phyloP scores from a whole-genome alignment of 139 green algal species.

The Pleodorina starrii region DNA sequence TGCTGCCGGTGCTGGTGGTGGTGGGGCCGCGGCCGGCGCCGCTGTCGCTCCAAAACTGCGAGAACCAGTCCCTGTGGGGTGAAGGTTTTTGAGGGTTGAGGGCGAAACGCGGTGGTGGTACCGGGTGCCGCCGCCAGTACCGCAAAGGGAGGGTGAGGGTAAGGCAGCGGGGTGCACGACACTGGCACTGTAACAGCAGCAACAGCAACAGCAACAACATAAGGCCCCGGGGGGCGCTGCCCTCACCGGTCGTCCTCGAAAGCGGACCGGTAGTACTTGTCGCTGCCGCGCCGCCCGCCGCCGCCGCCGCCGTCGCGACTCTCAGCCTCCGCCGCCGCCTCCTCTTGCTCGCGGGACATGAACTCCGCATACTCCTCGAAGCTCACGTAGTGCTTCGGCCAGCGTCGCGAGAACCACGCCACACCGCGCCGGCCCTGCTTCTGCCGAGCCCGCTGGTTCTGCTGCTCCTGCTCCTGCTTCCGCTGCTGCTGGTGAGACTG shows the following conservation, averaged over 20 bases:
- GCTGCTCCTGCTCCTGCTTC: not conserved
- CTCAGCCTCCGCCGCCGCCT: too few relatives aligned
- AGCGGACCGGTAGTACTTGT: constrained; percentile 12
- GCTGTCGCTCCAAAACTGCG: constrained; percentile 13
- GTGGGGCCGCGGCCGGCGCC: not conserved
- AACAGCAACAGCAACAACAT: too few relatives aligned
- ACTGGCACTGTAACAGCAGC: too few relatives aligned
- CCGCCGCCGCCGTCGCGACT: not conserved
- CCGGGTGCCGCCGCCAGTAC: too few relatives aligned
- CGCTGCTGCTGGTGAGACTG: not conserved
- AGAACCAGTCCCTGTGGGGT: constrained; percentile 14
- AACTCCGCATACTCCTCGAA: constrained; percentile 41
- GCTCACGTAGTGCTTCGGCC: constrained; percentile 14
- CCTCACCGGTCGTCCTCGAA: constrained; percentile 23
- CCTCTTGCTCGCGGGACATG: not conserved
- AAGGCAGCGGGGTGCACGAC: too few relatives aligned
- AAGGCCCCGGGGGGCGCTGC: too few relatives aligned
- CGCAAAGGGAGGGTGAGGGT: too few relatives aligned
- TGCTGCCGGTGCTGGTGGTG: not conserved
- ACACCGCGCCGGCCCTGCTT: not conserved
- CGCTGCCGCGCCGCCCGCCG: not conserved
- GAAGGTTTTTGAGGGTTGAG: too few relatives aligned
- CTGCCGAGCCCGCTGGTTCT: not conserved
- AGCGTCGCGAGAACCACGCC: constrained; percentile 10
- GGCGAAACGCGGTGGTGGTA: too few relatives aligned